Evolutionary conservation across 371 early-diverging fungal species (phyloP), one percentile per base, ranked within the genome.

Genomic region (Rhizomucor pusillus): DNA sequence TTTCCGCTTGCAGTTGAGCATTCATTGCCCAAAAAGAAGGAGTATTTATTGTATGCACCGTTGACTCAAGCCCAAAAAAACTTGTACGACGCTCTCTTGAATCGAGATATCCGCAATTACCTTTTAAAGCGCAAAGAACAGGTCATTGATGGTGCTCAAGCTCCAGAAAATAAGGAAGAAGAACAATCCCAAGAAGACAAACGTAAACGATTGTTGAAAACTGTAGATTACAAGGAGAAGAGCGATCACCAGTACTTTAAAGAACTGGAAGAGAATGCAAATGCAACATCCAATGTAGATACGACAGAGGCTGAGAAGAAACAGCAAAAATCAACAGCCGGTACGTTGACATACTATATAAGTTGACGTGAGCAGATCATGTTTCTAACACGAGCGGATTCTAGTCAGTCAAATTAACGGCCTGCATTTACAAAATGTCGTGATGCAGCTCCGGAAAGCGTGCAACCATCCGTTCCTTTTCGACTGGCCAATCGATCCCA

Each of bases 391-490:
- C 18, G 13, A 29, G 43, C 23, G 19, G 19, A 19, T 18, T 40
- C n/a, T 53, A 62, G 73, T 65, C 13, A 82, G 80, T 44, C 69
- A 79, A 24, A 76, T 84, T 35, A 70, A 81, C 54, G 64, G 74
- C 22, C 62, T 84, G 58, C 77, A 83, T 54, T 62, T 97, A 24
- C 84, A 92, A 57, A 91, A 90, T 63, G 67, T 86, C 29, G 82
- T 91, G n/a, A 94, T 95, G 94, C 95, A 96, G 67, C 79, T 95
- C 18, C 89, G 96, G 61, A 97, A 97, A 64, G 90, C 89, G 44
- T 97, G 97, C 75, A 95, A 94, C 62, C 98, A 97, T 64, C 98
- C 98, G 1, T 95, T 88, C 64, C 70, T 97, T 16, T 93, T 95
- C 56, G 89, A 93, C 44, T 85, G 88, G 76, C 90, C 90, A 0